phyloP scores from a whole-genome alignment of 257 asterid species.

The Solanum rostratum region DNA sequence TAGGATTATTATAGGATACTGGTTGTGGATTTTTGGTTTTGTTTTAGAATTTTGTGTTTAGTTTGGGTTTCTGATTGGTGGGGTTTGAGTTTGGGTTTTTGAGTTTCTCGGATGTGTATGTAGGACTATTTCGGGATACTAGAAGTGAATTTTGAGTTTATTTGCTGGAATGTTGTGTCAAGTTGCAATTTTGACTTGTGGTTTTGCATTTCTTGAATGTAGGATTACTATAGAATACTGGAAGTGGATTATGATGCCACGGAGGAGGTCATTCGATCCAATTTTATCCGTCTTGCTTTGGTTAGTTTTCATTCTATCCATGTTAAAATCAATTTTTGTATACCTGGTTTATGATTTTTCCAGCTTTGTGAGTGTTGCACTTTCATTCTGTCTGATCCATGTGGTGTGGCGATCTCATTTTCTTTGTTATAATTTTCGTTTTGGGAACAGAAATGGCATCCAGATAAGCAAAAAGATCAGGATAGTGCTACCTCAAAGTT shows the following conservation, averaged over 20 bases:
- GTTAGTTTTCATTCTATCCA: constrained; percentile 22
- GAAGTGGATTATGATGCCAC: constrained; percentile 89
- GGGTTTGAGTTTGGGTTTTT: background rate
- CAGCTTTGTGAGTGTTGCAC: background rate
- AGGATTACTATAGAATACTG: constrained; percentile 79
- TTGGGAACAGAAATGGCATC: constrained; percentile 83
- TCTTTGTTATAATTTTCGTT: background rate
- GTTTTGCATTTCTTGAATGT: background rate
- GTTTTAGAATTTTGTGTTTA: background rate
- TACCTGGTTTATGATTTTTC: background rate
- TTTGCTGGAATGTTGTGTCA: background rate
- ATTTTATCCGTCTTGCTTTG: constrained; percentile 87
- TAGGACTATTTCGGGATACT: constrained; percentile 68
- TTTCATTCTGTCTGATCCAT: background rate
- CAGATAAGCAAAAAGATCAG: constrained; percentile 74
- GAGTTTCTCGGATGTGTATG: background rate
- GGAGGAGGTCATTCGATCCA: constrained; percentile 79
- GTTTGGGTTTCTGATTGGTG: background rate
- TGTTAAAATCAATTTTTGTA: background rate
- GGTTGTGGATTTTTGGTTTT: constrained; percentile 25
- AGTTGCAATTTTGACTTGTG: background rate
- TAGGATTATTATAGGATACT: background rate
- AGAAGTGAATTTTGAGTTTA: constrained; percentile 59
- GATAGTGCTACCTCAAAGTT: constrained; percentile 60
- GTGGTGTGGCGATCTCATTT: background rate